Percentiles rank a stretch among this genome's conserved stretches.
phyloP scores from a whole-genome alignment of 805 yeast genomes.

The Zygosaccharomyces lentus region DNA sequence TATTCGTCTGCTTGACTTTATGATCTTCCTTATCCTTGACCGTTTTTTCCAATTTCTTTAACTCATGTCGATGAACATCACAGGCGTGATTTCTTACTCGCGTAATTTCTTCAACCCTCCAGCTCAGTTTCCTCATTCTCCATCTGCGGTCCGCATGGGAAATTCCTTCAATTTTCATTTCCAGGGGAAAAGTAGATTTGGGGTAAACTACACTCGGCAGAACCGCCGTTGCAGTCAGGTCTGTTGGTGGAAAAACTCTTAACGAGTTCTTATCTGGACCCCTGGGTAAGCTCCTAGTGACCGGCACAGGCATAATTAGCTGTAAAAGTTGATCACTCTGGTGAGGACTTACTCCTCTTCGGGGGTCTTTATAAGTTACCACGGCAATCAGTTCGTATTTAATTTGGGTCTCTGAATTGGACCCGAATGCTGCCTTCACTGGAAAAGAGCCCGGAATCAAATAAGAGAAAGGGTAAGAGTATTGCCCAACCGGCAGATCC shows the following conservation, averaged over 20 bases:
- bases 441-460: constrained; percentile 85
- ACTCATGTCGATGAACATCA: constrained; percentile 48
- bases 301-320: constrained; percentile 58
- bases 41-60: constrained; percentile 33
- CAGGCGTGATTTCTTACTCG: constrained; percentile 60
- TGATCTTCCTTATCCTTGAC: constrained; percentile 38
- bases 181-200: constrained; percentile 77
- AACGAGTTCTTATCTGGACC: constrained; percentile 84
- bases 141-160: constrained; percentile 60
- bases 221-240: constrained; percentile 78
- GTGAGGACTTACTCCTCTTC: constrained; percentile 9
- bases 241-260: constrained; percentile 94
- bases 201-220: constrained; percentile 89
- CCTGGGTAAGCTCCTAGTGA: constrained; percentile 70
- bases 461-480: constrained; percentile 90
- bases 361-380: constrained; percentile 40
- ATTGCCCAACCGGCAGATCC: constrained; percentile 61
- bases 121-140: constrained; percentile 84
- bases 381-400: constrained; percentile 73
- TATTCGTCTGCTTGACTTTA: constrained; percentile 30
- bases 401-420: constrained; percentile 47
- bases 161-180: constrained; percentile 73
- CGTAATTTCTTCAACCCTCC: constrained; percentile 86
- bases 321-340: constrained; percentile 37
- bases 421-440: constrained; percentile 62